Base-by-base conservation (phyloP, 495 filamentous ascomycete species). In the Diplogelasinospora grovesii region DNA sequence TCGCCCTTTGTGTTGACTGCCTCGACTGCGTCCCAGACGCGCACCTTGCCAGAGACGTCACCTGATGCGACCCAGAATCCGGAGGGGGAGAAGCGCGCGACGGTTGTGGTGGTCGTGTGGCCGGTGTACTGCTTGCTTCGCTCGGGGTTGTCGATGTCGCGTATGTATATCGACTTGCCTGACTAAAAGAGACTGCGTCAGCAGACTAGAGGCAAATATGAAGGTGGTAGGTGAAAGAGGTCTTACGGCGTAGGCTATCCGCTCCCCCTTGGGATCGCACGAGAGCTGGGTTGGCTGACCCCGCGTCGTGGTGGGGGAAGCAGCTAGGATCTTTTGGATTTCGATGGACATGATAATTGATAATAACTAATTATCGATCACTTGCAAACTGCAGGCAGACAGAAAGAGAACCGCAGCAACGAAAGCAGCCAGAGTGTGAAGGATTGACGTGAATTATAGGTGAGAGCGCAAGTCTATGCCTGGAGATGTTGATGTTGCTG, bases 1-100 rank as follows among this genome's bases (percentile, higher is more conserved):
- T 97, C 92, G 39, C 89, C 81, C 62, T 83, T 83, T 31, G 76
- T 83, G 45, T 76, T 78, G 40, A 75, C 74, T 24, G 72, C 78
- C 46, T 79, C 81, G 25, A 73, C 66, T 34, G 74, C 69, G 56
- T 96, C 88, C 92, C 92, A 98, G 8, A 98, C 85, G 38, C 85
- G 73, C 26, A 97, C 86, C 30, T 73, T 75, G 34, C 92, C 92
- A 2, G 80, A 77, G 2, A 79, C 74, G 67, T 98, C 92, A 41
- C 90, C 92, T 44, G 85, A 90, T n/a, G 93, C 92, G 44, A 97
- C 77, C 48, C 89, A 96, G 71, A 84, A 97, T 27, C 93, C 92
- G 8, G 86, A 94, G 2, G 92, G 92, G 4, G 93, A 81, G 67
- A 98, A 96, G 27, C 86, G 85, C 29, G 93, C 92, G 44, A 97